Evolutionary conservation across 345 rosid species (phyloP).

Genomic region (Fremontodendron californicum): DNA sequence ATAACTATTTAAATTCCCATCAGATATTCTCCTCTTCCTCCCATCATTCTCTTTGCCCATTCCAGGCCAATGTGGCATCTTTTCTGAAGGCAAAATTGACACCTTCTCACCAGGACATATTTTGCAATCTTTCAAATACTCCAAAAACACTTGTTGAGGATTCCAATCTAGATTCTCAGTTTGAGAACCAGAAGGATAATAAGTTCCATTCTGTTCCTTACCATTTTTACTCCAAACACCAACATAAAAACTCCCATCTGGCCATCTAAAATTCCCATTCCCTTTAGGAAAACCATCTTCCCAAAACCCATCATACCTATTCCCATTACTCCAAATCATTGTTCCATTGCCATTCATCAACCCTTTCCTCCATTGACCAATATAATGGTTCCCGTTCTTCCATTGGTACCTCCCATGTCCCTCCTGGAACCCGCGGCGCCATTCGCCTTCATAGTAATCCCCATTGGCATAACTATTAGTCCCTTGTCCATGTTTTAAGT

Average conservation of each 20-base stretch:
- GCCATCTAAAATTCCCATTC: constrained; percentile 72
- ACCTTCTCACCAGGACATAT: constrained; percentile 59
- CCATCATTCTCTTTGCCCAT: constrained; percentile 29
- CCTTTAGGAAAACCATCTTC: constrained; percentile 86
- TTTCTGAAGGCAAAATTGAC: constrained; percentile 73
- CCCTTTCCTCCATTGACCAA: constrained; percentile 83
- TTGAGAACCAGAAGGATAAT: constrained; percentile 56
- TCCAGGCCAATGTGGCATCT: constrained; percentile 62
- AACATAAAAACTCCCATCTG: constrained; percentile 75
- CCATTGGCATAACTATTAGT: constrained; percentile 64
- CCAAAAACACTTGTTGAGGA: constrained; percentile 61
- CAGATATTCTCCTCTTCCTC: constrained; percentile 60
- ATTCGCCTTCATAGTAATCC: constrained; percentile 82
- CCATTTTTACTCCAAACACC: constrained; percentile 91
- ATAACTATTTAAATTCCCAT: constrained; percentile 51
- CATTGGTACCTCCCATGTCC: constrained; percentile 91
- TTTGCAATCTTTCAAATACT: constrained; percentile 53
- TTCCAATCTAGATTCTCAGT: constrained; percentile 69
- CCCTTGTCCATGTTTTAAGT: constrained; percentile 83
- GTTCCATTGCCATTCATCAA: constrained; percentile 77
- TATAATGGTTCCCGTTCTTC: constrained; percentile 69
- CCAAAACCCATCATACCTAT: constrained; percentile 91
- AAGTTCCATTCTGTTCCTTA: constrained; percentile 73
- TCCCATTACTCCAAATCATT: constrained; percentile 75
- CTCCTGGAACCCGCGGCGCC: constrained; percentile 81